These are phyloP conservation scores for Rhizopogon vulgaris DNA, from an alignment of 768 basidiomycete genomes.

Conservation along the genomic window DNA sequence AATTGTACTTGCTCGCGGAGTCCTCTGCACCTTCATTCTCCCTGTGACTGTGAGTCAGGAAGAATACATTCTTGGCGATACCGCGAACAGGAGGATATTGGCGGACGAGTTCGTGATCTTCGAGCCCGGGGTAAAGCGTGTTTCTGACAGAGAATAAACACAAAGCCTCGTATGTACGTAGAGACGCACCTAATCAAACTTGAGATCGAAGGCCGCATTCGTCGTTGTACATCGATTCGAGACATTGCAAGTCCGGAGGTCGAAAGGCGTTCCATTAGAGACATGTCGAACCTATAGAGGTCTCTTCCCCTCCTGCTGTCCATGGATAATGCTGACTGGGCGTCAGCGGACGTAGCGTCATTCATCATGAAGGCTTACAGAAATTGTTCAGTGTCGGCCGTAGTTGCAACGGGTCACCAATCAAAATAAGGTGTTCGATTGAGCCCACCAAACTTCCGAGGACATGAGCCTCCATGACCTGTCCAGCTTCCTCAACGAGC, in stretches of 20 bases:
- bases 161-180: background rate
- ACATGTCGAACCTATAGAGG: conserved; percentile 64
- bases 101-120: conserved; percentile 49
- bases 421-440: conserved; percentile 68
- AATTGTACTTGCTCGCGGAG: conserved; percentile 60
- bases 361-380: conserved; percentile 29
- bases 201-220: conserved; percentile 71
- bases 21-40: conserved; percentile 60
- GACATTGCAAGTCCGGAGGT: conserved; percentile 57
- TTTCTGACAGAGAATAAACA: conserved; percentile 26
- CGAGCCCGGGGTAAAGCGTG: conserved; percentile 55
- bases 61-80: conserved; percentile 58
- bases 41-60: conserved; percentile 53
- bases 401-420: conserved; percentile 77
- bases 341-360: background rate
- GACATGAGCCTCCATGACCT: conserved; percentile 76
- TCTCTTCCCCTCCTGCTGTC: conserved; percentile 51
- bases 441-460: conserved; percentile 56
- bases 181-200: conserved; percentile 30
- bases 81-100: conserved; percentile 55
- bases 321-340: conserved; percentile 54
- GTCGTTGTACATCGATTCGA: conserved; percentile 61
- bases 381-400: conserved; percentile 63
- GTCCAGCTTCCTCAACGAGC: conserved; percentile 77
- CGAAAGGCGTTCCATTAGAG: conserved; percentile 71